phyloP scores from a whole-genome alignment of 2,329 filamentous ascomycete genomes.

The Diaporthe humulicola region DNA sequence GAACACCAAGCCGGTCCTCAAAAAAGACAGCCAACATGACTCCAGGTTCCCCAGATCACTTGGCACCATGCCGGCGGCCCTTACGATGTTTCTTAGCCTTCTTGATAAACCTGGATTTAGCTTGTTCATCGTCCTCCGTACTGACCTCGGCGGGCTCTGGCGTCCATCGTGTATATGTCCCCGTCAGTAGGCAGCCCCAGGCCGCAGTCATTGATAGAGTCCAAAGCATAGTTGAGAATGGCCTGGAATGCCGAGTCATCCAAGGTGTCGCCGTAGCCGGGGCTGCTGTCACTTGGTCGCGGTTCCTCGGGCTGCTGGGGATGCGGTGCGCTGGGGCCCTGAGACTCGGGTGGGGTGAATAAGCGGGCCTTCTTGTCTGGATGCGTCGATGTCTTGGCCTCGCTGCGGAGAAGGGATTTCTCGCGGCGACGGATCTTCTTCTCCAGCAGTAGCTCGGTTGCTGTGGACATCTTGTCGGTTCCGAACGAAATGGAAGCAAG shows the following conservation, averaged over 20 bases:
- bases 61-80: neutral
- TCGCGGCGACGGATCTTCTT: neutral
- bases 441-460: neutral
- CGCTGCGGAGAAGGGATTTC: neutral
- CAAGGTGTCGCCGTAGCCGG: too few relatives aligned
- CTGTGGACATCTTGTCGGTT: neutral
- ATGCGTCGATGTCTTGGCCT: neutral
- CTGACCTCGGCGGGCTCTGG: neutral
- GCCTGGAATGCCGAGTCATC: too few relatives aligned
- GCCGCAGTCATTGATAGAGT: too few relatives aligned
- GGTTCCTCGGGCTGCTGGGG: too few relatives aligned
- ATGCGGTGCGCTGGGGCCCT: too few relatives aligned
- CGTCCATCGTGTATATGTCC: too few relatives aligned
- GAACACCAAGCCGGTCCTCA: too few relatives aligned
- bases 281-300: too few relatives aligned
- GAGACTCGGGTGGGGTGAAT: too few relatives aligned
- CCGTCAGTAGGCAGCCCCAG: too few relatives aligned
- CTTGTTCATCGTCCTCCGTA: neutral
- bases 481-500: accelerated
- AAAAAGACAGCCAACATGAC: neutral
- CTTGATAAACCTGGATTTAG: neutral
- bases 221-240: too few relatives aligned
- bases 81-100: neutral
- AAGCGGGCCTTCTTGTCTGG: too few relatives aligned
- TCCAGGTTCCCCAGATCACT: neutral